Conservation (phyloP, 805 yeast genomes). For the Tetrapisispora pingtungensis region DNA sequence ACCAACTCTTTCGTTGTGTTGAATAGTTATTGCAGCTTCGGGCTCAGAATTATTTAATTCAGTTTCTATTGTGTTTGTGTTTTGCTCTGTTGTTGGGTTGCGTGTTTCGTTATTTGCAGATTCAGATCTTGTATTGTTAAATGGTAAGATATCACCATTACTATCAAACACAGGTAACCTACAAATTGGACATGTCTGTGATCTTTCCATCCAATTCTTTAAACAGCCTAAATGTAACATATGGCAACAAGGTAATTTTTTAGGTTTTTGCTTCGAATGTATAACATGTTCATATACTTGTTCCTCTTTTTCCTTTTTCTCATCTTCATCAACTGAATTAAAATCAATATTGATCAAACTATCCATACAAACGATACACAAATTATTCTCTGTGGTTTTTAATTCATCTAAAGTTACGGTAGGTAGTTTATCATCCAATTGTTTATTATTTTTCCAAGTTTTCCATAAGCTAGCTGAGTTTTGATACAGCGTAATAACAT, state of each 20-base stretch:
- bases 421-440: slow-evolving; percentile 52
- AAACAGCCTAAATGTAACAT: slow-evolving; percentile 83
- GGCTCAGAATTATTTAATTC: not conserved
- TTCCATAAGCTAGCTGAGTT: slow-evolving; percentile 32
- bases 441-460: slow-evolving; percentile 39
- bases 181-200: slow-evolving; percentile 91
- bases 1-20: not conserved
- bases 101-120: not conserved
- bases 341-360: slow-evolving; percentile 46
- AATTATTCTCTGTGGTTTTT: slow-evolving; percentile 49
- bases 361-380: slow-evolving; percentile 88
- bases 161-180: slow-evolving; percentile 52
- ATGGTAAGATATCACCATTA: slow-evolving; percentile 19
- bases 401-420: slow-evolving; percentile 59
- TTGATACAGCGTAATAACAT: slow-evolving; percentile 25
- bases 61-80: not conserved
- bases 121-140: not conserved
- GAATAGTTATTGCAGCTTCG: not conserved
- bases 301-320: slow-evolving; percentile 1
- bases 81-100: slow-evolving; percentile 1
- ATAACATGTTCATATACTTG: slow-evolving; percentile 2
- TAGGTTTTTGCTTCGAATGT: slow-evolving; percentile 39
- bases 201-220: slow-evolving; percentile 85
- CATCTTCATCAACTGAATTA: not conserved
- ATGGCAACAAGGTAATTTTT: slow-evolving; percentile 75